Evolutionary conservation across 306 rosid species (phyloP), one percentile per base, ranked within the genome.

Genomic region (Sicyos edulis): DNA sequence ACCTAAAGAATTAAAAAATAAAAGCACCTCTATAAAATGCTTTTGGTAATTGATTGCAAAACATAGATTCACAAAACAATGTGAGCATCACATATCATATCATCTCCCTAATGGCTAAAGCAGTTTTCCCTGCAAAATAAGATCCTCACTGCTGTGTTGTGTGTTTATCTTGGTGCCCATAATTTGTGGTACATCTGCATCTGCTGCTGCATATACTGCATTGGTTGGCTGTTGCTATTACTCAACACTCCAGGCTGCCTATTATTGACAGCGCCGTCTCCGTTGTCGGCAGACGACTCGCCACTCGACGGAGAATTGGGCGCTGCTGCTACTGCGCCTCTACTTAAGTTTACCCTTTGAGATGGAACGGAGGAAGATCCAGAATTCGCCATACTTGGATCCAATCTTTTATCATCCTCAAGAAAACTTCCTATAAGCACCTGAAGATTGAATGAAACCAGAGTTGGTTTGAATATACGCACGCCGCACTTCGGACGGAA

Each of bases 371-470:
- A 64, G 42, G 95, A 74, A 3, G 82, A 71, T 54, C 86, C 89
- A 1, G 87, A 83, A 64, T 83, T 86, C 77, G n/a, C 37, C 55
- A 80, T 60, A 42, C 58, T 81, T 22, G 92, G 49, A 88, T 40
- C 6, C 45, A 80, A 47, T 73, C 83, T 86, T 74, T 83, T 87
- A 58, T 83, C 86, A 3, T 85, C 91, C 51, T 62, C 82, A 42
- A 86, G 58, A 72, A 91, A 91, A 79, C 92, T 83, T 54, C 92
- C 97, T 68, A 88, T 82, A 49, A 87, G 76, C 54, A 91, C 84
- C 97, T 93, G 92, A 50, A 7, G 7, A 74, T 59, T 42, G 6
- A 49, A 74, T 22, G 2, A 13, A 29, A 60, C 45, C 29, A 47
- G 11, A 40, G 45, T 40, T 40, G 45, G 45, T 40, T 40, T 40